Percentiles rank a stretch among this genome's conserved stretches.
Evolutionary conservation across 2,329 filamentous ascomycete genomes (phyloP).

Genomic region (Nemania abortiva): DNA sequence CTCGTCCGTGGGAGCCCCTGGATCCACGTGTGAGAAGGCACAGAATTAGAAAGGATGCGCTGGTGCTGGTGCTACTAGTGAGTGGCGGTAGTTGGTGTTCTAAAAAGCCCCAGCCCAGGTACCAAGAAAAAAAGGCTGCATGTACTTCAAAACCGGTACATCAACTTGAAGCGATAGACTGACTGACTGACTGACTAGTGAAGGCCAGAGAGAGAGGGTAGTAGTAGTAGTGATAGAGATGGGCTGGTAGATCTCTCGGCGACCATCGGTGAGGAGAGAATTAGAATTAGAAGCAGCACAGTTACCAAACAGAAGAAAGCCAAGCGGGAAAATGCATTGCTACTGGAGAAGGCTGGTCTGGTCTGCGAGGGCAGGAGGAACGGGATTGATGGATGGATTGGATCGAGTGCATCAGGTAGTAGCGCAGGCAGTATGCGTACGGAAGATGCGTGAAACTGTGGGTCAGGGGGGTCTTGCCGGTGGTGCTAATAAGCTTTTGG

Average conservation of each 20-base stretch:
- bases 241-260: slow-evolving; percentile 26
- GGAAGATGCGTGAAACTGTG: slow-evolving; percentile 29
- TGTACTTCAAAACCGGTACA: slow-evolving; percentile 25
- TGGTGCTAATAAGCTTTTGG: slow-evolving; percentile 28
- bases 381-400: slow-evolving; percentile 30
- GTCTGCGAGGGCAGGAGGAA: slow-evolving; percentile 36
- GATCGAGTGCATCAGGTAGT: slow-evolving; percentile 33
- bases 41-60: slow-evolving; percentile 32
- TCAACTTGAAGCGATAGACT: slow-evolving; percentile 30
- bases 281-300: slow-evolving; percentile 28
- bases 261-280: slow-evolving; percentile 18
- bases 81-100: slow-evolving; percentile 33
- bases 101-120: slow-evolving; percentile 17
- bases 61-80: slow-evolving; percentile 26
- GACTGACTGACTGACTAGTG: slow-evolving; percentile 6
- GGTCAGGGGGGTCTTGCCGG: slow-evolving; percentile 28
- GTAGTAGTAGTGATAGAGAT: slow-evolving; percentile 10
- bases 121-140: slow-evolving; percentile 26
- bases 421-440: background rate
- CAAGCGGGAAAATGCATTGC: slow-evolving; percentile 34
- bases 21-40: slow-evolving; percentile 34
- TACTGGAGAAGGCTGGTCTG: slow-evolving; percentile 25
- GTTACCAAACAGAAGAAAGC: slow-evolving; percentile 28
- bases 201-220: background rate
- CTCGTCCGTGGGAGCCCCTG: slow-evolving; percentile 21